Evolutionary conservation across 129 eudicot species (phyloP).

Genomic region (Flaveria bidentis): DNA sequence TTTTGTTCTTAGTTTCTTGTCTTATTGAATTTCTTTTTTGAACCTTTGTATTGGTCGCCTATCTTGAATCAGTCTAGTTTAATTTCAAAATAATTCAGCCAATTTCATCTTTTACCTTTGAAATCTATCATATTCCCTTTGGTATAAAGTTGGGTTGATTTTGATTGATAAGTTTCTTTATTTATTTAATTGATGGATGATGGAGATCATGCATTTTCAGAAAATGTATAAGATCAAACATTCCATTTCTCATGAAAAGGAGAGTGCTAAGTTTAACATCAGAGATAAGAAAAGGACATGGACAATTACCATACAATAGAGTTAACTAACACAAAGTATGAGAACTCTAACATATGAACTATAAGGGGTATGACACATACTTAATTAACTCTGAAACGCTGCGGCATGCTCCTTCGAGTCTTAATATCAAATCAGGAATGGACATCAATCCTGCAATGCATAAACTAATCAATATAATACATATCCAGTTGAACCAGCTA

Average conservation of each 20-base stretch:
- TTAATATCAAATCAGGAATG: slow-evolving; percentile 82
- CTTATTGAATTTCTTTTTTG: too few species aligned
- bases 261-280: slow-evolving; percentile 12
- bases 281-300: background rate
- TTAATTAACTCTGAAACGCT: slow-evolving; percentile 85
- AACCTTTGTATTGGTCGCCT: too few species aligned
- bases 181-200: background rate
- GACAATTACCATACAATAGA: background rate
- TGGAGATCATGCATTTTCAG: background rate
- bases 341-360: slow-evolving; percentile 6
- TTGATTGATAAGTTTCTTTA: background rate
- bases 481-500: background rate
- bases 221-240: background rate
- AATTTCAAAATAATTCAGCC: too few species aligned
- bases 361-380: slow-evolving; percentile 36
- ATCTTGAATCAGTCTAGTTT: too few species aligned
- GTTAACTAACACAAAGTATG: background rate
- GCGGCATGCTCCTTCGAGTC: slow-evolving; percentile 86
- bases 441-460: slow-evolving; percentile 82
- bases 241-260: background rate
- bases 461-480: slow-evolving; percentile 20
- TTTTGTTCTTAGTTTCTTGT: too few species aligned
- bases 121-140: background rate
- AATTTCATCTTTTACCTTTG: too few species aligned
- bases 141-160: background rate